Evolutionary conservation across 345 rosid species (phyloP), one percentile per base, ranked within the genome.

Genomic region (Arabidopsis arenosa): DNA sequence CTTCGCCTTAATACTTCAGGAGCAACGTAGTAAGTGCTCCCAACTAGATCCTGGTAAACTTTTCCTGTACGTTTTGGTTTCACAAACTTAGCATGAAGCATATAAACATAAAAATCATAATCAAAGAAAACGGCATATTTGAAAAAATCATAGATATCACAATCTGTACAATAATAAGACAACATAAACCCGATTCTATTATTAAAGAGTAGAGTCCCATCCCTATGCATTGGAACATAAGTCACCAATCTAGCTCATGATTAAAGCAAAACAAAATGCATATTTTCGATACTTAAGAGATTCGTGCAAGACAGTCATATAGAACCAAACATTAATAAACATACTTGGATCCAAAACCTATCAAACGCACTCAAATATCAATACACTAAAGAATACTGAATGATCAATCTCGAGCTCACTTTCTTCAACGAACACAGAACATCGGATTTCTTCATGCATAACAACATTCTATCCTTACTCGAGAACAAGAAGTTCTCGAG

Each of bases 11-110:
- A 70, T 15, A 94, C 98, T 81, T 90, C 97, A 65, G 97, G 97
- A 74, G 98, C 98, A 83, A 94, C 90, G 69, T 92, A 94, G 83
- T 94, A 94, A 44, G 96, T 93, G 80, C 97, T 92, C 43, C 97
- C 96, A 0, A 90, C 96, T 35, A 89, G 85, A 75, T 94, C 90
- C 53, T 79, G 84, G 62, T 87, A 85, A 37, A 79, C 81, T 77
- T 87, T 92, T 39, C 95, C 98, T 92, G 93, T 41, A 65, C 7
- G 30, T 14, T 5, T 76, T 11, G 21, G 13, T 70, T 58, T 70
- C 76, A 70, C 35, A 69, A 61, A 60, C 21, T 0, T 1, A 0
- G 2, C 26, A n/a, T 75, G 57, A 63, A 58, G 0, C 28, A 78
- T 33, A 58, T 21, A 11, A 49, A 57, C 10, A 28, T 9, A 64